These are phyloP conservation scores for Phellopilus nigrolimitatus DNA, from an alignment of 1,284 basidiomycete genomes.

Conservation along the genomic window DNA sequence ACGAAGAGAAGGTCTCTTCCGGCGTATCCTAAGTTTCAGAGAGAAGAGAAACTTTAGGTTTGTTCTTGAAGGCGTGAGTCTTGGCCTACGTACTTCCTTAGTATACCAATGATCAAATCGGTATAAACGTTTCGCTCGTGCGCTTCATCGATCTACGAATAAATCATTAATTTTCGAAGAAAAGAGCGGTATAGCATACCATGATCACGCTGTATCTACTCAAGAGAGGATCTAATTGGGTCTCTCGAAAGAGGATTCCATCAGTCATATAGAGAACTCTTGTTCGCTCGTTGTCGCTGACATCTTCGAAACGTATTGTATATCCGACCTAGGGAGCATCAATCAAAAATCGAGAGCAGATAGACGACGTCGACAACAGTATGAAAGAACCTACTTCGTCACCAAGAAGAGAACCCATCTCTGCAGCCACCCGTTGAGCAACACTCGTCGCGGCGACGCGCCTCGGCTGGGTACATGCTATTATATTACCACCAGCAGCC, in stretches of 20 bases:
- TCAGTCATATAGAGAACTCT: constrained; percentile 98
- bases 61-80: too few species aligned
- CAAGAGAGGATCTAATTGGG: constrained; percentile 83
- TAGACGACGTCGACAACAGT: background rate
- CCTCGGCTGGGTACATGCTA: constrained; percentile 92
- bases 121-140: constrained; percentile 96
- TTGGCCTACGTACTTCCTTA: constrained; percentile 74
- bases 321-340: constrained; percentile 80
- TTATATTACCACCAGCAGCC: constrained; percentile 73
- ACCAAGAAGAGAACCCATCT: constrained; percentile 84
- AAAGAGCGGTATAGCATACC: constrained; percentile 44
- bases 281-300: constrained; percentile 75
- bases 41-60: constrained; percentile 24
- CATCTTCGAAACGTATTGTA: constrained; percentile 96
- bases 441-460: constrained; percentile 95
- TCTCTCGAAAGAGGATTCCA: constrained; percentile 95
- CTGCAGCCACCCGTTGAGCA: constrained; percentile 83
- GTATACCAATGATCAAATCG: constrained; percentile 85
- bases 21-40: constrained; percentile 63
- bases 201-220: constrained; percentile 93
- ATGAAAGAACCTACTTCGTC: constrained; percentile 62
- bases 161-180: constrained; percentile 9
- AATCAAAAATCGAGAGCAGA: background rate
- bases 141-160: constrained; percentile 84
- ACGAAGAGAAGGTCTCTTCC: constrained; percentile 83